Evolutionary conservation across 768 basidiomycete species (phyloP), one percentile per base, ranked within the genome.

Genomic region (Butyriboletus loyo): DNA sequence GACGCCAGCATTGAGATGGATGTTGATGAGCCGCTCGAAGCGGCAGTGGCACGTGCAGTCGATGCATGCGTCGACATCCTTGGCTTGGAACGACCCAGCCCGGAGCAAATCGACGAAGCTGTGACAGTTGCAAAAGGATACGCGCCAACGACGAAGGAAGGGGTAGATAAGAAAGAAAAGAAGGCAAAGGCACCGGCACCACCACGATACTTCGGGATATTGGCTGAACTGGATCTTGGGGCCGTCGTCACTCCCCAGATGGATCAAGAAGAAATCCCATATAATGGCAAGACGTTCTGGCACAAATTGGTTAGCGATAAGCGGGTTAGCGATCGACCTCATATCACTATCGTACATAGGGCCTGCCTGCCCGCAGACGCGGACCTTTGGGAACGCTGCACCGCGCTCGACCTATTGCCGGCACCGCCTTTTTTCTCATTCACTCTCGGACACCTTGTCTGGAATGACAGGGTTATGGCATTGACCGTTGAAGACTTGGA

Each of bases 301-400:
- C 59, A 66, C 1, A 45, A 59, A 8, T 63, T 95, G 28, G 73
- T 77, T 50, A 37, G 45, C 9, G 68, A 68, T 0, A 63, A 72
- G 5, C 75, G 89, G 24, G 68, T 96, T 14, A 65, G 79, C 15
- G 58, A 67, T 36, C 71, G 78, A 4, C 92, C 95, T 1, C 97
- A 98, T 70, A 77, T 97, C 50, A 98, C 96, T 2, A 73, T 98
- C 53, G 86, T 87, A 28, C 97, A 99, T 69, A 66, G 68, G 56
- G 84, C 83, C 21, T 52, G 69, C n/a, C 68, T 77, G 6, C 68
- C 70, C 0, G 40, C 63, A 64, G 62, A 69, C 8, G 34, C 50
- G 27, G 62, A 57, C 31, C 64, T 84, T 9, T 87, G 85, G 85
- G 65, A 72, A 11, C 64, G 47, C 21, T 69, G 68, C 36, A 7